Evolutionary conservation across 148 eudicot genomes (phyloP).

Genomic region (Bassia scoparia): DNA sequence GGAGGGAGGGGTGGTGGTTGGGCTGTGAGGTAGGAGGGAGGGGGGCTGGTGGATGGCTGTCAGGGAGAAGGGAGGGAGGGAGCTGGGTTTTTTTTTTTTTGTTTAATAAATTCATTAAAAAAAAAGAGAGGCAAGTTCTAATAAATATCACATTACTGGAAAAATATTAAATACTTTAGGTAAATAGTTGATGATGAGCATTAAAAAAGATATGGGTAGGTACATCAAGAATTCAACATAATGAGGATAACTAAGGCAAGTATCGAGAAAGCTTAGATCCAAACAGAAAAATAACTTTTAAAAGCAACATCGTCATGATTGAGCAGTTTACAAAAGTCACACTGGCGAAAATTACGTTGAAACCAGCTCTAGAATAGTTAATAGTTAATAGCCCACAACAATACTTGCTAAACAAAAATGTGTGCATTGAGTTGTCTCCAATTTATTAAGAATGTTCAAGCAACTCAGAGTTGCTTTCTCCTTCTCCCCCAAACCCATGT

Average conservation of each 20-base stretch:
- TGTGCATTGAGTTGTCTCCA: too few relatives aligned
- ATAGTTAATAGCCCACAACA: neutral
- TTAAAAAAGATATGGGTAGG: neutral
- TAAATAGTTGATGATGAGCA: neutral
- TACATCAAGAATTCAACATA: neutral
- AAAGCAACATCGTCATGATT: neutral
- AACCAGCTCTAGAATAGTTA: neutral
- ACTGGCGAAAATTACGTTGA: neutral
- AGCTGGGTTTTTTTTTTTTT: too few relatives aligned
- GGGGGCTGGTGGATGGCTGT: too few relatives aligned
- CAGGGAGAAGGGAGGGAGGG: too few relatives aligned
- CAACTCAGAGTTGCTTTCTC: neutral
- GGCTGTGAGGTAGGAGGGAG: too few relatives aligned
- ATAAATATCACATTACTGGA: too few relatives aligned
- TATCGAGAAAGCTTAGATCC: neutral
- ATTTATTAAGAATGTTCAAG: neutral
- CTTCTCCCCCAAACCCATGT: neutral
- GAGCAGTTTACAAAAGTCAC: neutral
- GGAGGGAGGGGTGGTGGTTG: too few relatives aligned
- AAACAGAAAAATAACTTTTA: neutral
- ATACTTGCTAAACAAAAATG: neutral
- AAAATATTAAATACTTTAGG: too few relatives aligned
- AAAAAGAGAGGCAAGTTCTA: too few relatives aligned
- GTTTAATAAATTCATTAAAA: too few relatives aligned
- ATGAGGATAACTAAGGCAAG: neutral